Evolutionary conservation across 805 yeast species (phyloP).

Genomic region (Hanseniaspora hatyaiensis): DNA sequence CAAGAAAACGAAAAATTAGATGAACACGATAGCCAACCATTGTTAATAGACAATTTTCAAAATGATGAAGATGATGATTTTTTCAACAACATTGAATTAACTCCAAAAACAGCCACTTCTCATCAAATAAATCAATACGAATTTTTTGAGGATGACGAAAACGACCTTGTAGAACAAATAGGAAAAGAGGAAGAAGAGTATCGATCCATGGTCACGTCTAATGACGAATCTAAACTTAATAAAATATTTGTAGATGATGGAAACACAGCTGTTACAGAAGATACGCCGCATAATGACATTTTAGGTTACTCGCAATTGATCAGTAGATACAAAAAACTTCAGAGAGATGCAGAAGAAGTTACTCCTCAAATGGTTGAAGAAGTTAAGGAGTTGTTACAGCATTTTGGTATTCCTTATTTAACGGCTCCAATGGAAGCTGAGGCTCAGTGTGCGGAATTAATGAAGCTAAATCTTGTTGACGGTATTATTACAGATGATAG

Average conservation of each 20-base stretch:
- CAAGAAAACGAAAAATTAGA: constrained; percentile 31
- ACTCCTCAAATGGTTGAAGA: constrained; percentile 76
- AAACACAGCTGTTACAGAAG: constrained; percentile 18
- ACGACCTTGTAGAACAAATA: constrained; percentile 48
- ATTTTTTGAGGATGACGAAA: constrained; percentile 70
- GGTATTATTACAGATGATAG: constrained; percentile 96
- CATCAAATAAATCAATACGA: constrained; percentile 41
- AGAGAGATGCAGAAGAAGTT: constrained; percentile 85
- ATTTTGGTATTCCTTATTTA: constrained; percentile 88
- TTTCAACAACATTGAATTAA: background rate
- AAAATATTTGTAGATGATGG: constrained; percentile 32
- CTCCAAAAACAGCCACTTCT: background rate
- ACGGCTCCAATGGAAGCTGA: constrained; percentile 99
- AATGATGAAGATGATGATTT: constrained; percentile 9
- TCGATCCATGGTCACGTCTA: constrained; percentile 42
- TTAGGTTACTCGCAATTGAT: constrained; percentile 38
- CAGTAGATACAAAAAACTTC: constrained; percentile 53
- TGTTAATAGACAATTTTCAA: too few species aligned
- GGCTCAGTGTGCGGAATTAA: constrained; percentile 87
- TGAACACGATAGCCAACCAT: too few species aligned
- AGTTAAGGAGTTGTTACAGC: constrained; percentile 72
- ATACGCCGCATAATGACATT: constrained; percentile 19
- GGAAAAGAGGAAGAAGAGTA: constrained; percentile 64
- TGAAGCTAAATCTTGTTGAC: constrained; percentile 63
- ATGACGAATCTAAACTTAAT: constrained; percentile 15